These are phyloP conservation scores for Mycosarcoma maydis DNA, from an alignment of 1,284 basidiomycete species.

Conservation along the genomic window DNA sequence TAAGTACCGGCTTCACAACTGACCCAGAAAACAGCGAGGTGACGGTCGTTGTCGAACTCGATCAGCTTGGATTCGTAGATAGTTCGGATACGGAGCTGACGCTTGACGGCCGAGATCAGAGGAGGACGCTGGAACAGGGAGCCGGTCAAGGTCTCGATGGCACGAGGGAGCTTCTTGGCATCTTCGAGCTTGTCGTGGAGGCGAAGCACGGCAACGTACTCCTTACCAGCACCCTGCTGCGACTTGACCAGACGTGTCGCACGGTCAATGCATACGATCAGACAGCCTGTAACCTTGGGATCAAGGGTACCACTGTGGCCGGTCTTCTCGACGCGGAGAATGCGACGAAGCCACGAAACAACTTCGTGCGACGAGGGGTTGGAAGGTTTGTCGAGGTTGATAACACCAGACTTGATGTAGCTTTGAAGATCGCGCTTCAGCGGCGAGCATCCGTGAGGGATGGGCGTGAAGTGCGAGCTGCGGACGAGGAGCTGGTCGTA, in stretches of 20 bases:
- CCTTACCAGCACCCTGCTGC: conserved; percentile 97
- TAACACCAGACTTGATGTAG: conserved; percentile 97
- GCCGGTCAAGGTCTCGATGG: conserved; percentile 94
- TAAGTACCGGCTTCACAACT: conserved; percentile 99
- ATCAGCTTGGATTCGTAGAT: conserved; percentile 96
- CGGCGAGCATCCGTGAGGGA: conserved; percentile 88
- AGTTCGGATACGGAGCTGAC: conserved; percentile 95
- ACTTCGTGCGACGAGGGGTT: conserved; percentile 99
- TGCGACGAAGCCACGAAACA: conserved; percentile 96
- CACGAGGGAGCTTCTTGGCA: conserved; percentile 86
- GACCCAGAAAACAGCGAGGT: conserved; percentile 97
- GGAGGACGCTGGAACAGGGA: conserved; percentile 99
- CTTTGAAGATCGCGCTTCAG: conserved; percentile 89
- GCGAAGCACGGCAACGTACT: conserved; percentile 95
- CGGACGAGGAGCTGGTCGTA: conserved; percentile 83
- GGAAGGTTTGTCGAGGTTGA: conserved; percentile 99
- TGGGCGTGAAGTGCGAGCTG: conserved; percentile 97
- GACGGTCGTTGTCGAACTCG: conserved; percentile 97
- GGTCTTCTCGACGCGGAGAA: conserved; percentile 95
- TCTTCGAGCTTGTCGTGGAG: conserved; percentile 85
- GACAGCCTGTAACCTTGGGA: conserved; percentile 97
- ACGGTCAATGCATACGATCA: conserved; percentile 99
- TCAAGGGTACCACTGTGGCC: conserved; percentile 98
- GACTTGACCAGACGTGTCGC: conserved; percentile 99
- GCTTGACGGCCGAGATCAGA: conserved; percentile 98